phyloP scores from a whole-genome alignment of 805 yeast genomes.

The Ogataea sp. region DNA sequence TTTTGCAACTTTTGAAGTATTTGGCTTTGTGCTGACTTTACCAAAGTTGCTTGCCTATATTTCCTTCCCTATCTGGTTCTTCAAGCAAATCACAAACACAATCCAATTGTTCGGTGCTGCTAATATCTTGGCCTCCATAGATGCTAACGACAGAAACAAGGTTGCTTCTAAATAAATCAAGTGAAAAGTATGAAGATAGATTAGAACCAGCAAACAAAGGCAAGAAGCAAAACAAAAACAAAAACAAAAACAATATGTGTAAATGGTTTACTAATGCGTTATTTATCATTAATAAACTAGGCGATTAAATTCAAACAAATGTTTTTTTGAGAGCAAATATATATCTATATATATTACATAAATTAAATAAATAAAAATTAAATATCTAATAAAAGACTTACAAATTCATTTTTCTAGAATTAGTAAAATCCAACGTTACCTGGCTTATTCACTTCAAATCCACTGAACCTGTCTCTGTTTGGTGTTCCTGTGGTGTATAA shows the following conservation, averaged over 20 bases:
- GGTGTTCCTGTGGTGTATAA: conserved; percentile 8
- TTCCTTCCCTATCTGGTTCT: conserved; percentile 79
- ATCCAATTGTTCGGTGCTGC: conserved; percentile 88
- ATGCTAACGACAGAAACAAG: conserved; percentile 39
- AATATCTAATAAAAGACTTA: not conserved
- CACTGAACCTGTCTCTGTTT: too few relatives aligned
- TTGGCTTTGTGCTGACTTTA: conserved; percentile 17
- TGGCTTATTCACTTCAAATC: conserved; percentile 9
- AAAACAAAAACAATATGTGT: too few relatives aligned
- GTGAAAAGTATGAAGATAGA: too few relatives aligned
- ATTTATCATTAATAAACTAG: too few relatives aligned
- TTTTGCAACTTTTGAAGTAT: conserved; percentile 30
- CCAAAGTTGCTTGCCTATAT: conserved; percentile 32
- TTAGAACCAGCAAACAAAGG: too few relatives aligned
- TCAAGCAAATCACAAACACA: conserved; percentile 85
- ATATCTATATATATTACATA: too few relatives aligned
- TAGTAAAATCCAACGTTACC: conserved; percentile 12
- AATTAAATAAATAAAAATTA: too few relatives aligned
- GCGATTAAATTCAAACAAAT: too few relatives aligned
- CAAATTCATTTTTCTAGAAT: not conserved
- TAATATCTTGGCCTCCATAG: conserved; percentile 65
- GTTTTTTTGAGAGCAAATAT: too few relatives aligned
- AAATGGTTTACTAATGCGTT: too few relatives aligned
- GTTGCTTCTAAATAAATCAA: conserved; percentile 1
- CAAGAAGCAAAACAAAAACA: not conserved